Conservation (phyloP, 2,329 filamentous ascomycete species). For the Alternaria consortialis region DNA sequence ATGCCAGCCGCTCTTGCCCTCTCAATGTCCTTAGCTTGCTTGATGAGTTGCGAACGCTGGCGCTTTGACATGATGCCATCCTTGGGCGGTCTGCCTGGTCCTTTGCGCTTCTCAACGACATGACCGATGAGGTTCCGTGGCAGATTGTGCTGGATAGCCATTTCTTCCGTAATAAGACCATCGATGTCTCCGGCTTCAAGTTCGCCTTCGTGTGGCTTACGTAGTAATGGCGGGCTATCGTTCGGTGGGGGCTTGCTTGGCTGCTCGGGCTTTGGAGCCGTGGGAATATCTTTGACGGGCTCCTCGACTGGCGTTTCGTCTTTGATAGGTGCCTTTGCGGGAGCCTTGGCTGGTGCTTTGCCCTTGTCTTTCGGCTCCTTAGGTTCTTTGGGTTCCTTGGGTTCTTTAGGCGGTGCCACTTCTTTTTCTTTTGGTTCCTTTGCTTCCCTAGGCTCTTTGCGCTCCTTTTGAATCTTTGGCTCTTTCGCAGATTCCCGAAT, state of each 20-base stretch:
- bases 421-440: conserved; percentile 32
- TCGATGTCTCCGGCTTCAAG: conserved; percentile 46
- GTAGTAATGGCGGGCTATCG: conserved; percentile 39
- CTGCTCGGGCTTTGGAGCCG: conserved; percentile 35
- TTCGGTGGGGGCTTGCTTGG: conserved; percentile 35
- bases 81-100: conserved; percentile 82
- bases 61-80: conserved; percentile 85
- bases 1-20: conserved; percentile 51
- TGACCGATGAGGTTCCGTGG: conserved; percentile 54
- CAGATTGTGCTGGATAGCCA: conserved; percentile 53
- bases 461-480: conserved; percentile 14
- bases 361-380: conserved; percentile 37
- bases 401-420: conserved; percentile 20
- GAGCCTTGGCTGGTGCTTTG: conserved; percentile 35
- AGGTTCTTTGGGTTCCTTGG: conserved; percentile 29
- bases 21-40: conserved; percentile 62
- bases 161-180: conserved; percentile 48
- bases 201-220: conserved; percentile 41
- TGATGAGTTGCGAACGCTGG: conserved; percentile 71
- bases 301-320: conserved; percentile 42
- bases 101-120: conserved; percentile 69
- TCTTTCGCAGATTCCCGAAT: conserved; percentile 24
- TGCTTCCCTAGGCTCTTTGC: conserved; percentile 23
- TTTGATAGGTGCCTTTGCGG: conserved; percentile 35
- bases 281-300: conserved; percentile 36